Conservation (phyloP, 1,284 basidiomycete species). For the Fomitopsis betulina region DNA sequence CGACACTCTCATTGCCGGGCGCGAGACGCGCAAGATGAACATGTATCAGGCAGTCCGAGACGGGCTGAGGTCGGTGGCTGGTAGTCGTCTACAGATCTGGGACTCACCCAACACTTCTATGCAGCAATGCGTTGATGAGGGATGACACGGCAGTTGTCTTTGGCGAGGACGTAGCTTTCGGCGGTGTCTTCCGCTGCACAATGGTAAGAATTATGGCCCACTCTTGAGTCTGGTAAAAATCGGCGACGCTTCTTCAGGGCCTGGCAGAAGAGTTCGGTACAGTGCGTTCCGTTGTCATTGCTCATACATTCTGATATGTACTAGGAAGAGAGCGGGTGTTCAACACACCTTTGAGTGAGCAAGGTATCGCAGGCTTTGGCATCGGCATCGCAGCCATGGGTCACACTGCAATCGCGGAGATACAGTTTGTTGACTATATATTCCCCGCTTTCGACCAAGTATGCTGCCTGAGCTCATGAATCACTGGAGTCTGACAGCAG, state of each 20-base stretch:
- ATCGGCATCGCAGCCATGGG: constrained; percentile 92
- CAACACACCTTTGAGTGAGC: constrained; percentile 91
- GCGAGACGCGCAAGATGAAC: constrained; percentile 89
- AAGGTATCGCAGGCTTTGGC: constrained; percentile 93
- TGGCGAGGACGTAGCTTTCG: constrained; percentile 92
- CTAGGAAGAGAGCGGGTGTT: constrained; percentile 89
- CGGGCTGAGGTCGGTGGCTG: constrained; percentile 62
- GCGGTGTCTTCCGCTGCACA: constrained; percentile 88
- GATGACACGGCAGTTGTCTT: constrained; percentile 88
- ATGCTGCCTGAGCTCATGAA: constrained; percentile 12
- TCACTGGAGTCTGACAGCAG: not conserved
- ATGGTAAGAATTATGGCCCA: constrained; percentile 61
- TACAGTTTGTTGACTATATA: constrained; percentile 87
- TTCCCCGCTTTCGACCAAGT: constrained; percentile 92
- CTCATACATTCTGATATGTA: not conserved
- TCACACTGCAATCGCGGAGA: constrained; percentile 92
- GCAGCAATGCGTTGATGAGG: constrained; percentile 74
- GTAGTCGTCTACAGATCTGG: constrained; percentile 4
- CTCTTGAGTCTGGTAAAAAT: too few species aligned
- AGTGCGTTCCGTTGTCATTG: constrained; percentile 5
- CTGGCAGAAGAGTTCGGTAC: constrained; percentile 89
- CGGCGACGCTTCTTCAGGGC: constrained; percentile 53
- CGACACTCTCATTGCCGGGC: constrained; percentile 57
- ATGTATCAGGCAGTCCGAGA: constrained; percentile 87
- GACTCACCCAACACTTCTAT: not conserved